Percentiles rank a stretch among this genome's conserved stretches.
Evolutionary conservation across 2,329 filamentous ascomycete species (phyloP).

Genomic region (Akanthomyces uredinophilus): DNA sequence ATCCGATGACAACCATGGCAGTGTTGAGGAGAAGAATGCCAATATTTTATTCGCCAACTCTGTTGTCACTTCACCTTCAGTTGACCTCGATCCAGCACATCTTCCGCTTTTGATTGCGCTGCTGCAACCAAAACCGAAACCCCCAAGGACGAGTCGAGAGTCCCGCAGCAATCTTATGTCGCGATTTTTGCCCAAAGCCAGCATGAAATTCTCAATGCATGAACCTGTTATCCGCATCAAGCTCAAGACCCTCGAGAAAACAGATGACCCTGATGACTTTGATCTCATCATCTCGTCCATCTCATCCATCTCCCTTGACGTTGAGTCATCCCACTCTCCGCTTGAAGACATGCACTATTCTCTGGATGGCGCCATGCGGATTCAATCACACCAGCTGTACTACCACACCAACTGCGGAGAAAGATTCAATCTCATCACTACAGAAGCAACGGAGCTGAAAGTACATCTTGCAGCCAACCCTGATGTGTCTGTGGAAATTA

Average conservation of each 20-base stretch:
- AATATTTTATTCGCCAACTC: conserved; percentile 97
- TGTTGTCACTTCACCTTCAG: conserved; percentile 89
- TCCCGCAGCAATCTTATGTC: conserved; percentile 70
- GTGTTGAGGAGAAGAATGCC: conserved; percentile 77
- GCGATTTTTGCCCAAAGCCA: conserved; percentile 87
- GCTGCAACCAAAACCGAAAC: conserved; percentile 50
- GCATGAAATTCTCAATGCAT: conserved; percentile 91
- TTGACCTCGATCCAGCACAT: conserved; percentile 89
- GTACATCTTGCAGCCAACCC: conserved; percentile 79
- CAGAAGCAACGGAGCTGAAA: conserved; percentile 83
- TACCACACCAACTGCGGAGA: conserved; percentile 84
- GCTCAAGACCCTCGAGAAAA: conserved; percentile 68
- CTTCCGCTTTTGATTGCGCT: conserved; percentile 79
- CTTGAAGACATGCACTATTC: conserved; percentile 84
- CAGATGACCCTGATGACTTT: conserved; percentile 69
- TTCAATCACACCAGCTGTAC: conserved; percentile 85
- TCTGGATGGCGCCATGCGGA: conserved; percentile 71
- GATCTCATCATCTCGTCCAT: conserved; percentile 94
- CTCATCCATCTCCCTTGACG: conserved; percentile 85
- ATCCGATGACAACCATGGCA: conserved; percentile 59
- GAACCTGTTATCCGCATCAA: conserved; percentile 91
- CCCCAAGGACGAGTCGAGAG: conserved; percentile 32
- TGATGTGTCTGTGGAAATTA: conserved; percentile 75
- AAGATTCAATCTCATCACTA: conserved; percentile 81
- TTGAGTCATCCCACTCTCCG: conserved; percentile 91